Evolutionary conservation across 352 stramenopile species (phyloP).

Genomic region (Globisporangium rhizosaccharum): DNA sequence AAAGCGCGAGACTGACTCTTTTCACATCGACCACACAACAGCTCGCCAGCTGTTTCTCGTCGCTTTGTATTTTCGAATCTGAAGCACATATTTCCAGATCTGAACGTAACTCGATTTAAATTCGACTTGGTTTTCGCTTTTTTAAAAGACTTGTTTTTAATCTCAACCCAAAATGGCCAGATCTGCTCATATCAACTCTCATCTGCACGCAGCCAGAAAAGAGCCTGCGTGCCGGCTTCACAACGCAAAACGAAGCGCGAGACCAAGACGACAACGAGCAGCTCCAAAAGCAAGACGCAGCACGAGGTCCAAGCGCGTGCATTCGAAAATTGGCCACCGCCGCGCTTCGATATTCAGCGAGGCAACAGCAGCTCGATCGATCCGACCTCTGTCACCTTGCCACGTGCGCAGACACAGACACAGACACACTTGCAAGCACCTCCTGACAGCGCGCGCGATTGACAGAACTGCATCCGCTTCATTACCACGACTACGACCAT

Average conservation of each 20-base stretch:
- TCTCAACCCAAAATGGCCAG: no score
- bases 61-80: no score
- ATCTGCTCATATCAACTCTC: no score
- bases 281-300: background rate
- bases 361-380: background rate
- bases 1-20: no score
- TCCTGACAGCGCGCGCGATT: background rate
- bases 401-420: background rate
- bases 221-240: background rate
- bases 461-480: background rate
- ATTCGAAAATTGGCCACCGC: conserved; percentile 13
- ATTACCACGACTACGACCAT: background rate
- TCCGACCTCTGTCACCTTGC: background rate
- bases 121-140: no score
- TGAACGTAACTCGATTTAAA: no score
- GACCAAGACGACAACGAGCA: background rate
- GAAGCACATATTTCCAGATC: no score
- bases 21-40: no score
- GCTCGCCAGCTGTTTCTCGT: no score
- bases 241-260: background rate
- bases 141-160: no score
- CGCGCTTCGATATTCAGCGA: conserved; percentile 4
- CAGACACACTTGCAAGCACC: background rate
- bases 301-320: background rate
- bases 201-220: no score